Base-by-base conservation (phyloP, 2,329 filamentous ascomycete genomes). In the Fusarium secorum region DNA sequence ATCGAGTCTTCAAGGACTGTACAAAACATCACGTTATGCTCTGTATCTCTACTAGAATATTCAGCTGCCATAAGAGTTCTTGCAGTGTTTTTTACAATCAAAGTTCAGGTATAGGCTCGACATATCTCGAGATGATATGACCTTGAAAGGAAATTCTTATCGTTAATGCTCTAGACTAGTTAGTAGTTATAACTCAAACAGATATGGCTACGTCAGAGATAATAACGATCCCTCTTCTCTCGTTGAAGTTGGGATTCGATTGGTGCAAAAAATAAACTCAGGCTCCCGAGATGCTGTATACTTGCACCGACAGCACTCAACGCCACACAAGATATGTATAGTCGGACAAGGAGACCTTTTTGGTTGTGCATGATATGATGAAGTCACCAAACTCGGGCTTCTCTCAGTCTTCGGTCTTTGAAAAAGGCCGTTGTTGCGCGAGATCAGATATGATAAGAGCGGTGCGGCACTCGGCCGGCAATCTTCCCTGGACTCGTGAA, bases 391-490 rank as follows among this genome's bases (percentile, higher is more conserved):
- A 6, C 13, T 26, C 52, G 38, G 52, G 7, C 26, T 54, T 33
- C 49, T 39, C 7, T 18, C 14, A 44, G 26, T n/a, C 52, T 11
- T 58, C 55, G 33, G 55, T 11, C 33, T 53, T 39, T 58, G 8
- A 3, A 18, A 22, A 57, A 24, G 10, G 44, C 33, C 55, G 44
- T 20, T 24, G 10, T 32, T 3, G 22, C n/a, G 30, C 35, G 14
- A 28, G 26, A 22, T 51, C 32, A 18, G 14, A 51, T 52, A n/a
- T 51, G 24, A 36, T 15, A 60, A 32, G 32, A 39, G 53, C 30
- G 24, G 32, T 28, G 38, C 68, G 68, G 66, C 26, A 58, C 62
- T 70, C 68, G 68, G 68, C 41, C 62, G 62, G 66, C 48, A 46
- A 14, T 55, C 36, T 26, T 52, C 22, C 32, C 54, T 66, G 48